A percentile compares a stretch with the other conserved stretches of the same genome.
These are phyloP conservation scores for Backusella liffmaniae DNA, from an alignment of 192 early-diverging fungal species.

Conservation along the genomic window DNA sequence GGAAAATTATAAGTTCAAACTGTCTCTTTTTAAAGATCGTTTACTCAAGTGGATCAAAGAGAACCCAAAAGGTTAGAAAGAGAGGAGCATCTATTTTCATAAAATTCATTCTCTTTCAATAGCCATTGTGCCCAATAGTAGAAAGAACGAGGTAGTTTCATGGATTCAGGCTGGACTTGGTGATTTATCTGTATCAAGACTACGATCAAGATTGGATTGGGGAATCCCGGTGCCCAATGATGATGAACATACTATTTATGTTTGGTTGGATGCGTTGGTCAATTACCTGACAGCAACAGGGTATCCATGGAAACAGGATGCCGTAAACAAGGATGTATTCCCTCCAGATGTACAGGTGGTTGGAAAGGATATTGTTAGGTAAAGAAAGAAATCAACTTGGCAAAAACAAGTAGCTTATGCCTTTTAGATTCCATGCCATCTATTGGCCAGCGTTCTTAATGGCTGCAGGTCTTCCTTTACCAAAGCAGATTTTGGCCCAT, in stretches of 20 bases:
- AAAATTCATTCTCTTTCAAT: too few relatives aligned
- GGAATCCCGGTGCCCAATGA: conserved; percentile 92
- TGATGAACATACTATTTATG: conserved; percentile 87
- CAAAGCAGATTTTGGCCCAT: conserved; percentile 83
- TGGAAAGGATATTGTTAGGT: conserved; percentile 93
- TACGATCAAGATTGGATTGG: conserved; percentile 77
- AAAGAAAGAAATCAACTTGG: background rate
- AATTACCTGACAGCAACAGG: conserved; percentile 90
- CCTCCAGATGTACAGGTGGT: conserved; percentile 84
- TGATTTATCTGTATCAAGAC: conserved; percentile 88
- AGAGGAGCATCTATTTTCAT: background rate
- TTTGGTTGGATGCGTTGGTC: conserved; percentile 95
- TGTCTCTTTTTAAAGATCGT: conserved; percentile 60
- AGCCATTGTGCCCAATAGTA: conserved; percentile 67
- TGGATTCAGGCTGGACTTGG: conserved; percentile 58
- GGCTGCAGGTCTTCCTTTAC: conserved; percentile 78
- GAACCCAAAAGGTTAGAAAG: conserved; percentile 47
- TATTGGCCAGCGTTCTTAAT: conserved; percentile 98
- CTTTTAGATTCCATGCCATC: conserved; percentile 79
- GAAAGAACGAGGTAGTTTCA: conserved; percentile 62
- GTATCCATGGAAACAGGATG: conserved; percentile 66
- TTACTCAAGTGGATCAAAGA: conserved; percentile 70
- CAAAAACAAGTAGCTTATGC: too few relatives aligned
- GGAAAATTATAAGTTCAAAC: conserved; percentile 91
- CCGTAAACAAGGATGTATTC: conserved; percentile 36